Base-by-base conservation (phyloP, 305 asterid genomes). In the Solanum hybrid region DNA sequence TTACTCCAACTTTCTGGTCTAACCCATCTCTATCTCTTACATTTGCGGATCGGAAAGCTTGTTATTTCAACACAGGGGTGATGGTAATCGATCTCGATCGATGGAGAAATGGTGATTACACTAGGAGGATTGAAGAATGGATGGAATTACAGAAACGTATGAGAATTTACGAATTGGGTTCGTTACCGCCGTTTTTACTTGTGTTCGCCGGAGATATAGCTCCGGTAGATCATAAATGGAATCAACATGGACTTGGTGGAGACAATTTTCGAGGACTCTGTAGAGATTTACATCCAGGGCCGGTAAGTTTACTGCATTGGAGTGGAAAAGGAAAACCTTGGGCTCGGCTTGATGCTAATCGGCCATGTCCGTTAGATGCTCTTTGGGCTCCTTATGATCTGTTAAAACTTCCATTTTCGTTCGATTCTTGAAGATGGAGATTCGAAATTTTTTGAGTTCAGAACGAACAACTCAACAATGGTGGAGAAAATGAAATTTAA, bases 321-420 rank as follows among this genome's bases (percentile, higher is more conserved):
- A 97, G 99, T 88, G 99, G 99, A 22, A 97, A 97, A 90, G 98
- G 99, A 68, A 97, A 97, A 91, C 99, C 99, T 1, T 97, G 99
- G 99, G 99, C 93, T 1, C 90, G 99, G 87, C 95, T 97, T 1
- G 99, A 97, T 34, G 97, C 98, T 0, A 93, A 92, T 83, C 79
- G 98, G 65, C 98, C 99, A 3, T 97, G 99, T 83, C 98, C 99
- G 0, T 90, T 97, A 88, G 99, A 97, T 91, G 98, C 98, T 27
- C 94, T 97, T 0, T 97, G 99, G 99, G 98, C 98, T n/a, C 99
- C 98, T 6, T 97, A 97, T 88, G 99, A 97, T 94, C 96, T 97
- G 10, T 89, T 96, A 20, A 96, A 95, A 85, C 95, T 97, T 22
- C 95, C 97, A 24, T 97, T 92, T 93, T 92, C 96, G 0, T 94